Evolutionary conservation across 163 green algal genomes (phyloP), one percentile per base, ranked within the genome.

Genomic region (Chlorella variabilis): DNA sequence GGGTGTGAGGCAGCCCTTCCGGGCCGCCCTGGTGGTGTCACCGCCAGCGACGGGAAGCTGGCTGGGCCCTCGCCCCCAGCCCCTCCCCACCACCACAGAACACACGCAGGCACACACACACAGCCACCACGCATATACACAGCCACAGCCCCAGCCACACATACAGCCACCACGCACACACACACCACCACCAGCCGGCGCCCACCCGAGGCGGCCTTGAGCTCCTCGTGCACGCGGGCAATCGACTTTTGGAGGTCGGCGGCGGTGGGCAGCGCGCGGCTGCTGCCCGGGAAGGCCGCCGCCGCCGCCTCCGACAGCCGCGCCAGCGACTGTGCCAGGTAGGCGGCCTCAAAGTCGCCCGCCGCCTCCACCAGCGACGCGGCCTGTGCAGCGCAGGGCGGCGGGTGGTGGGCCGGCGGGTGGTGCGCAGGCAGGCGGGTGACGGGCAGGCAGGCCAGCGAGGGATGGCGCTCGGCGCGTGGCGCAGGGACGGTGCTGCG

Each of bases 211-310:
- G 73, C 84, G 2, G 85, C 87, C 82, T 96, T 96, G 18, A 98
- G 84, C 89, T 98, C 95, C 85, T 98, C 94, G 71, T 98, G 91
- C 71, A 98, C 82, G 15, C 92, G 83, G 13, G 85, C 82, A 48
- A 86, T 70, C n/a, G 58, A 38, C 71, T 93, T 91, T 84, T 96
- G 91, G 68, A 98, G 91, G 65, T 96, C 93, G 45, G 95, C 91
- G 9, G 91, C 83, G 1, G 87, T 90, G 25, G 93, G 90, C 69
- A 96, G 87, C 31, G 87, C 75, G 23, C 94, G 84, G 21, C 70
- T 79, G 68, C 86, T 90, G 56, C 90, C 78, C 3, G 92, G 89
- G 84, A 98, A 97, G 9, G 94, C 91, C 5, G 78, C 78, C 11
- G 70, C 87, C 11, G 96, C 94, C 0, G 89, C 89, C 21, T 97